Percentiles rank a stretch among this genome's conserved stretches.
Conservation (phyloP, 2,329 filamentous ascomycete species). For the Blastomyces silverae region DNA sequence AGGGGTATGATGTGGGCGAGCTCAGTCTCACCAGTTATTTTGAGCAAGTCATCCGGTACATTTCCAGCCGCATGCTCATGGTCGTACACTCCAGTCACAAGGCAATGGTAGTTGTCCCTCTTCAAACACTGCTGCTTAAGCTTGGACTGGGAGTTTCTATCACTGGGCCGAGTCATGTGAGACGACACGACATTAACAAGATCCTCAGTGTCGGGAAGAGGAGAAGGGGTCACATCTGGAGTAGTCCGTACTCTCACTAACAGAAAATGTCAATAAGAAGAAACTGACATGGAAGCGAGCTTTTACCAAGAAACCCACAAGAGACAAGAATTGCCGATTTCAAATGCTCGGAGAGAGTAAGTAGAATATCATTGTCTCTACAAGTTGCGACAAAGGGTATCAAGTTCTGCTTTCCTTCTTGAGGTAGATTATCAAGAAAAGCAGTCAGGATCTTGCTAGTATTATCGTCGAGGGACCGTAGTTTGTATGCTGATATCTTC, state of each 20-base stretch:
- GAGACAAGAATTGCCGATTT: neutral
- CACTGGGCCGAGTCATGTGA: neutral
- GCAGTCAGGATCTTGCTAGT: no score
- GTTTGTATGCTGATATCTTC: no score
- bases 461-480: no score
- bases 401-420: neutral
- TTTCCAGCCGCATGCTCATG: neutral
- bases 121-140: neutral
- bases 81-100: neutral
- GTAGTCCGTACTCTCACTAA: neutral
- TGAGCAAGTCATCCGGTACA: neutral
- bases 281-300: neutral
- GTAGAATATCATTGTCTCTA: neutral
- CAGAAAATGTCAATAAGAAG: neutral
- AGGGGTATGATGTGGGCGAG: conserved; percentile 7
- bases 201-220: neutral
- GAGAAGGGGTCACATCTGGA: neutral
- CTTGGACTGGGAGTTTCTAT: neutral
- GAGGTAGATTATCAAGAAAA: neutral
- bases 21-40: neutral
- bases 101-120: neutral
- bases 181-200: neutral
- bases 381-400: neutral
- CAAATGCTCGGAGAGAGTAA: neutral
- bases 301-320: neutral